Evolutionary conservation across 1,284 basidiomycete species (phyloP), one percentile per base, ranked within the genome.

Genomic region (Ganoderma sinense): DNA sequence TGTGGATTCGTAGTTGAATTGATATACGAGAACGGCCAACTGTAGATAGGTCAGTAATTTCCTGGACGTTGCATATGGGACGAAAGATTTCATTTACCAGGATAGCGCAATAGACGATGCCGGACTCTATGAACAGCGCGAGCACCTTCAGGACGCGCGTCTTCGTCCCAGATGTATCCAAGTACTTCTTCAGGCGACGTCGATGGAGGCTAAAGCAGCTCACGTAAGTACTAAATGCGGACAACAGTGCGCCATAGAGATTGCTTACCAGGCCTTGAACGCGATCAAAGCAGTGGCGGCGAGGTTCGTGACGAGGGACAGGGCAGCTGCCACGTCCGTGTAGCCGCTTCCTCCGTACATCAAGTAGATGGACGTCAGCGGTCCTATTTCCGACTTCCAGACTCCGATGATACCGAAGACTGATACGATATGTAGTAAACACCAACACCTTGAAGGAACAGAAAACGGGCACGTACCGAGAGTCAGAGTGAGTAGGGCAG

Each of bases 121-220:
- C 67, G 14, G 67, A 68, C 36, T 68, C 67, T 18, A 68, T 43
- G n/a, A 68, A 43, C 4, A 68, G 33, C 1, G 56, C 13, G 5
- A 68, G 61, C 2, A 64, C 56, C 11, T 45, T 40, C 16, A 64
- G 53, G 14, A 68, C 62, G 1, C 62, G 62, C n/a, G 56, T 68
- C 55, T 20, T 68, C 7, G 23, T n/a, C 1, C 23, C 23, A 4
- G 48, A 51, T 2, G 23, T 51, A n/a, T n/a, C 48, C 48, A 51
- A 14, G 13, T 51, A 51, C 10, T n/a, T 51, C n/a, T 26, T 51
- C 48, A 51, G 4, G 23, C 48, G 48, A 11, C 48, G 48, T 10
- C 23, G 7, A 4, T 51, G 48, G 10, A 51, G 8, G 23, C 48
- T 51, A 13, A 16, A 16, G 48, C 23, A 23, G 1, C n/a, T 1